phyloP scores from a whole-genome alignment of 2,329 filamentous ascomycete genomes.

The Curvularia sp. region DNA sequence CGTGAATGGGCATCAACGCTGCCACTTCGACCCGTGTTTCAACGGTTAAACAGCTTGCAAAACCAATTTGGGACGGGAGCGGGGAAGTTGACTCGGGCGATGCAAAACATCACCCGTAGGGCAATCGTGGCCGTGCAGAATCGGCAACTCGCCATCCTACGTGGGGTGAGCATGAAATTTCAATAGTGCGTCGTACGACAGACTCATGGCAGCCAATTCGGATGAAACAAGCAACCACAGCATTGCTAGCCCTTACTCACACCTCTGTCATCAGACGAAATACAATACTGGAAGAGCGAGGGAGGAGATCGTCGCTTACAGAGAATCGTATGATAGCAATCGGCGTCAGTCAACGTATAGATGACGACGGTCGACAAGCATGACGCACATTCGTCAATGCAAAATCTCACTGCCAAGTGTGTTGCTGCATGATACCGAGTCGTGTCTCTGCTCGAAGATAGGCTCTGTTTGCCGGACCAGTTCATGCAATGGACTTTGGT shows the following conservation, averaged over 20 bases:
- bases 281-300: background rate
- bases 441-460: constrained; percentile 5
- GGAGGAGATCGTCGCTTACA: constrained; percentile 7
- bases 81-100: constrained; percentile 21
- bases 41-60: constrained; percentile 14
- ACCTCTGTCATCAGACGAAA: background rate
- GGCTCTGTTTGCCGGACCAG: constrained; percentile 11
- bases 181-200: constrained; percentile 18
- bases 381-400: constrained; percentile 4
- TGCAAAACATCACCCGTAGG: constrained; percentile 32
- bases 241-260: constrained; percentile 6
- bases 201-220: constrained; percentile 5
- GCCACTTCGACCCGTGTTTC: constrained; percentile 13
- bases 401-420: background rate
- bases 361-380: background rate
- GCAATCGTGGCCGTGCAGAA: constrained; percentile 13
- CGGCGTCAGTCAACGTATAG: background rate
- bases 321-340: constrained; percentile 8
- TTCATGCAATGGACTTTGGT: constrained; percentile 20
- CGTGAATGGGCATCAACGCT: constrained; percentile 14
- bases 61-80: constrained; percentile 6
- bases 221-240: constrained; percentile 7
- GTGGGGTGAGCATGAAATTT: constrained; percentile 10
- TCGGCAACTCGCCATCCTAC: constrained; percentile 9
- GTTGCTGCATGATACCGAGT: constrained; percentile 7